Percentiles rank a stretch among this genome's conserved stretches.
These are phyloP conservation scores for Ilex paraguariensis DNA, from an alignment of 305 asterid genomes.

Conservation along the genomic window DNA sequence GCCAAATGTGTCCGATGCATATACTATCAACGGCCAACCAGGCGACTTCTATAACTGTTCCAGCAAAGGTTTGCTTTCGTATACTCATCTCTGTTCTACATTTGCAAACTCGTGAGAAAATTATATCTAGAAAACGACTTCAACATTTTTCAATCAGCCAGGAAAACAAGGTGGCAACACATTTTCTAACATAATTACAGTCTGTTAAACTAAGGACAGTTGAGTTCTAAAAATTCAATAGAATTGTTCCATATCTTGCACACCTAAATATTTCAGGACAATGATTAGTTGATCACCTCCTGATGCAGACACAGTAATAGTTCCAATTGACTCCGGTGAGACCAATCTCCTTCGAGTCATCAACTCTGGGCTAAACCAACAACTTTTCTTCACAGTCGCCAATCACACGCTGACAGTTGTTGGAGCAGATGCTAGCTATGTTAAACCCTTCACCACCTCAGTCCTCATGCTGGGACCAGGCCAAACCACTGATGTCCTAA, in stretches of 20 bases:
- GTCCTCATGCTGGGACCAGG: background rate
- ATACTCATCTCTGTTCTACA: too few species aligned
- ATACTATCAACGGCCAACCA: background rate
- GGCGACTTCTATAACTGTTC: background rate
- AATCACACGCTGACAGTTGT: background rate
- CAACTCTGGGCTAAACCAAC: background rate
- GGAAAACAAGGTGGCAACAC: too few species aligned
- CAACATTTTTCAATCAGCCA: too few species aligned
- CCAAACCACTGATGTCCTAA: background rate
- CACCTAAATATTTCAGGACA: background rate
- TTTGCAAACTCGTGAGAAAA: too few species aligned
- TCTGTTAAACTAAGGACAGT: too few species aligned
- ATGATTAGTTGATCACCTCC: background rate
- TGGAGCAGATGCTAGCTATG: background rate
- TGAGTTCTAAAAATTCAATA: too few species aligned
- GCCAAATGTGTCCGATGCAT: background rate
- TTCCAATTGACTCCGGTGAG: background rate
- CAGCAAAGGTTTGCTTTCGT: background rate
- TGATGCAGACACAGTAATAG: background rate
- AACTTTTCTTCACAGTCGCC: background rate
- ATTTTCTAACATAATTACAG: too few species aligned
- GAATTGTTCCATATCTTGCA: too few species aligned
- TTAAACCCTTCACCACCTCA: background rate
- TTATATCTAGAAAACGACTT: too few species aligned
- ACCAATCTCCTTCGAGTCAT: background rate